Percentiles rank a stretch among this genome's conserved stretches.
Conservation (phyloP, 371 early-diverging fungal genomes). For the Circinella umbellata region DNA sequence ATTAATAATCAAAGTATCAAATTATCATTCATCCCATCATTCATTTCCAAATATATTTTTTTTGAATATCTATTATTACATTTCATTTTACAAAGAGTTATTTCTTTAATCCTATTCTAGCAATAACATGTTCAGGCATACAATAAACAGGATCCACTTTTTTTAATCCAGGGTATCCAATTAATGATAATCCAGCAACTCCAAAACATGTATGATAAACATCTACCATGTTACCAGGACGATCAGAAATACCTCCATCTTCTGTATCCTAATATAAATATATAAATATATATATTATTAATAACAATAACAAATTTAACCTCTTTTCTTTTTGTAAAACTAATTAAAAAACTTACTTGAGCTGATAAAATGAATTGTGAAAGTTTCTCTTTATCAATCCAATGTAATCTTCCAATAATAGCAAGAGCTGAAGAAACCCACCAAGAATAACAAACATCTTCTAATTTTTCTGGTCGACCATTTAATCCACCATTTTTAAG, state of each 20-base stretch:
- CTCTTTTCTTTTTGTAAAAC: neutral
- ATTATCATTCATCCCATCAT: neutral
- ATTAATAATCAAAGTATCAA: neutral
- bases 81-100: slow-evolving; percentile 1
- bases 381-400: slow-evolving; percentile 87
- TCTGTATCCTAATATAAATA: slow-evolving; percentile 65
- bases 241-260: slow-evolving; percentile 96
- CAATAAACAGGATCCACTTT: slow-evolving; percentile 93
- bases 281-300: too few species aligned
- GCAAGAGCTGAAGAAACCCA: slow-evolving; percentile 95
- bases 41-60: neutral
- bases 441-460: slow-evolving; percentile 99
- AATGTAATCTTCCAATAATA: slow-evolving; percentile 83
- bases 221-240: slow-evolving; percentile 93
- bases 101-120: slow-evolving; percentile 31
- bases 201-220: slow-evolving; percentile 98
- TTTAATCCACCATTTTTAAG: slow-evolving; percentile 94
- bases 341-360: slow-evolving; percentile 64
- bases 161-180: slow-evolving; percentile 77
- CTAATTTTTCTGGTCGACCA: slow-evolving; percentile 97
- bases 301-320: too few species aligned
- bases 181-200: slow-evolving; percentile 86
- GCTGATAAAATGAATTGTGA: slow-evolving; percentile 82
- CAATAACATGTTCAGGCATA: slow-evolving; percentile 79
- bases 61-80: slow-evolving; percentile 1